A percentile compares a stretch with the other conserved stretches of the same genome.
These are phyloP conservation scores for Coemansia sp. DNA, from an alignment of 192 early-diverging fungal species.

Conservation along the genomic window DNA sequence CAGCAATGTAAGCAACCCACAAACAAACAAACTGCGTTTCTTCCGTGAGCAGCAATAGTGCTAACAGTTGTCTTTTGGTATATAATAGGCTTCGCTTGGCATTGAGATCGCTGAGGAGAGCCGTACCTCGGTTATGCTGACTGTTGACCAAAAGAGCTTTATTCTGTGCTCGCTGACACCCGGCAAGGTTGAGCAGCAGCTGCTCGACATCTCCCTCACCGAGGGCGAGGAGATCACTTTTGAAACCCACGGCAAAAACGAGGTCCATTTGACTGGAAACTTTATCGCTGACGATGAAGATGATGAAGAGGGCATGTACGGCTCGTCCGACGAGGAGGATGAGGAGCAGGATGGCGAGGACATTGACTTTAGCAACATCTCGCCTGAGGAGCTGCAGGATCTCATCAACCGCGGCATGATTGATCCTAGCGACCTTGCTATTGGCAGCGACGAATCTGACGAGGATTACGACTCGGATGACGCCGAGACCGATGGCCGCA, in stretches of 20 bases:
- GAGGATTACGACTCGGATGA: conserved; percentile 51
- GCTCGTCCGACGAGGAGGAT: conserved; percentile 39
- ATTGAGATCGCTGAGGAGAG: conserved; percentile 47
- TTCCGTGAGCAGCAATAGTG: too few species aligned
- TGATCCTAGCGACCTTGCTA: conserved; percentile 9
- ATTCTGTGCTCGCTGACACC: conserved; percentile 78
- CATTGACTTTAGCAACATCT: conserved; percentile 19
- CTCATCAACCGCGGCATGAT: conserved; percentile 31
- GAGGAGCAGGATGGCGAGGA: conserved; percentile 43
- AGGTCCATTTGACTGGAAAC: conserved; percentile 46
- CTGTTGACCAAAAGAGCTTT: conserved; percentile 68
- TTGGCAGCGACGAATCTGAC: conserved; percentile 30
- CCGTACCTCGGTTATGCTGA: conserved; percentile 69
- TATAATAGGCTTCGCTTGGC: conserved; percentile 68
- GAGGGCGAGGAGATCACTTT: conserved; percentile 86
- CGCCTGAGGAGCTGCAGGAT: conserved; percentile 35
- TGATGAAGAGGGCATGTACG: conserved; percentile 42
- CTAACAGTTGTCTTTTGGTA: neutral
- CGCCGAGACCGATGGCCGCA: conserved; percentile 47
- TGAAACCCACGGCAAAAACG: conserved; percentile 60
- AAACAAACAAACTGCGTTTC: too few species aligned
- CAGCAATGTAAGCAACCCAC: conserved; percentile 59
- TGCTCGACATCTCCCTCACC: conserved; percentile 61
- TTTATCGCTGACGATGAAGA: conserved; percentile 42
- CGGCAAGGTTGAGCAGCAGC: conserved; percentile 75